A percentile compares a stretch with the other conserved stretches of the same genome.
Evolutionary conservation across 1,139 yeast species (phyloP).

Genomic region (Pneumocystis murina): DNA sequence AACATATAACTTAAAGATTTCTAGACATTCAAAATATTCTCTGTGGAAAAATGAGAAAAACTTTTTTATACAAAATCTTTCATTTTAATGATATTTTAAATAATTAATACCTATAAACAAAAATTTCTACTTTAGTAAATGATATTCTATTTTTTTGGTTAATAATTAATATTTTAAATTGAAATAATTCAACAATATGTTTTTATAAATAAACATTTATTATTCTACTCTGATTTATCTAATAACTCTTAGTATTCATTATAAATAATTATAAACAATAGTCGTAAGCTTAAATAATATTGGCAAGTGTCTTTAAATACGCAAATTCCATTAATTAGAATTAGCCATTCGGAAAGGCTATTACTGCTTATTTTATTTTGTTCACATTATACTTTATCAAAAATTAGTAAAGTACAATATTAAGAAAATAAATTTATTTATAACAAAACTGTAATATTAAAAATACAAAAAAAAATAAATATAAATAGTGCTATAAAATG

Average conservation of each 20-base stretch:
- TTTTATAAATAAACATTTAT: slow-evolving; percentile 45
- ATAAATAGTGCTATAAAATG: slow-evolving; percentile 42
- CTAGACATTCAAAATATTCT: not conserved
- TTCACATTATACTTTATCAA: slow-evolving; percentile 42
- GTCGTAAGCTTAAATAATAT: slow-evolving; percentile 28
- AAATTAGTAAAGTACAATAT: slow-evolving; percentile 49
- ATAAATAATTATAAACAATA: not conserved
- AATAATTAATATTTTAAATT: slow-evolving; percentile 43
- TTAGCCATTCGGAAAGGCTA: slow-evolving; percentile 89
- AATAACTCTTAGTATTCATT: slow-evolving; percentile 48
- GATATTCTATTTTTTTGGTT: not conserved
- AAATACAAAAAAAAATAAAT: slow-evolving; percentile 51
- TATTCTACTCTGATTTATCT: slow-evolving; percentile 81
- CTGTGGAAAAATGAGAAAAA: not conserved
- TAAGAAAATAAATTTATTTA: slow-evolving; percentile 59
- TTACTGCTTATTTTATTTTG: slow-evolving; percentile 49
- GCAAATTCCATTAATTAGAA: slow-evolving; percentile 46
- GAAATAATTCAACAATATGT: slow-evolving; percentile 68
- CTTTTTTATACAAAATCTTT: not conserved
- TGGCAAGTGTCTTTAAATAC: slow-evolving; percentile 47
- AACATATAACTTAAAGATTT: not conserved
- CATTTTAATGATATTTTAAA: slow-evolving; percentile 41
- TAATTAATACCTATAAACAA: slow-evolving; percentile 14
- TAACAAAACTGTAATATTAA: slow-evolving; percentile 51
- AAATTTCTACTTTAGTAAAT: not conserved